Evolutionary conservation across 2,329 filamentous ascomycete genomes (phyloP).

Genomic region (Neofusicoccum cordaticola): DNA sequence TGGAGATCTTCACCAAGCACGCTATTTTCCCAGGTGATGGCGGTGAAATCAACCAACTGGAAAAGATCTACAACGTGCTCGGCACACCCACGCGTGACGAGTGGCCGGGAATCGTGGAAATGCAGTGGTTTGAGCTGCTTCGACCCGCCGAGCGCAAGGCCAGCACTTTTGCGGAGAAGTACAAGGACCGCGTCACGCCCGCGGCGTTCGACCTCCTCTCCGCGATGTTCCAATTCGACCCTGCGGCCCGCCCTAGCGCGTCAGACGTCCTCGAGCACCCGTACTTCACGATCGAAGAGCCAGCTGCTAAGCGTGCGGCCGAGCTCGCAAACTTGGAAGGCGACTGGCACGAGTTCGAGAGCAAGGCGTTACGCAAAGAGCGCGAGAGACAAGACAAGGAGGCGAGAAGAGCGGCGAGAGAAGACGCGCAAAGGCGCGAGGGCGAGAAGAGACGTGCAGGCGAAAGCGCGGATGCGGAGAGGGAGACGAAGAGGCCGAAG

Average conservation of each 20-base stretch:
- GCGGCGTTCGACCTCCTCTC: slow-evolving; percentile 79
- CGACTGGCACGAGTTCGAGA: slow-evolving; percentile 99
- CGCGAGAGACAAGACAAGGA: slow-evolving; percentile 68
- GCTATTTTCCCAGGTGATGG: slow-evolving; percentile 95
- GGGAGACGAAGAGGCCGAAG: slow-evolving; percentile 32
- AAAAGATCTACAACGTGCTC: slow-evolving; percentile 91
- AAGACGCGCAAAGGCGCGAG: slow-evolving; percentile 21
- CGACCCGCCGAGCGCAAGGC: slow-evolving; percentile 71
- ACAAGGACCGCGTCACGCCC: slow-evolving; percentile 71
- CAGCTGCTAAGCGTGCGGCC: slow-evolving; percentile 69
- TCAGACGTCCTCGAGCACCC: slow-evolving; percentile 79
- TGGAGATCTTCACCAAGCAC: slow-evolving; percentile 91
- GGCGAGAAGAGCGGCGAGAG: slow-evolving; percentile 38
- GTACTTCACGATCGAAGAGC: slow-evolving; percentile 85
- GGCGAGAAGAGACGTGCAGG: slow-evolving; percentile 31
- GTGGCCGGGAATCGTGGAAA: slow-evolving; percentile 88
- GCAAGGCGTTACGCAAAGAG: slow-evolving; percentile 87
- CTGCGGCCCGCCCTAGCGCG: slow-evolving; percentile 76
- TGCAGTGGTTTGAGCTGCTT: slow-evolving; percentile 95
- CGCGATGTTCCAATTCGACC: slow-evolving; percentile 88
- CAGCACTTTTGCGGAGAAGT: slow-evolving; percentile 78
- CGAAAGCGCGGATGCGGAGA: slow-evolving; percentile 30
- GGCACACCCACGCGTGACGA: slow-evolving; percentile 81
- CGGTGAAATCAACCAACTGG: slow-evolving; percentile 90
- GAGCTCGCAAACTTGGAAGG: slow-evolving; percentile 83